These are phyloP conservation scores for Perkinsus olseni DNA, from an alignment of 169 alveolate species.

Conservation along the genomic window DNA sequence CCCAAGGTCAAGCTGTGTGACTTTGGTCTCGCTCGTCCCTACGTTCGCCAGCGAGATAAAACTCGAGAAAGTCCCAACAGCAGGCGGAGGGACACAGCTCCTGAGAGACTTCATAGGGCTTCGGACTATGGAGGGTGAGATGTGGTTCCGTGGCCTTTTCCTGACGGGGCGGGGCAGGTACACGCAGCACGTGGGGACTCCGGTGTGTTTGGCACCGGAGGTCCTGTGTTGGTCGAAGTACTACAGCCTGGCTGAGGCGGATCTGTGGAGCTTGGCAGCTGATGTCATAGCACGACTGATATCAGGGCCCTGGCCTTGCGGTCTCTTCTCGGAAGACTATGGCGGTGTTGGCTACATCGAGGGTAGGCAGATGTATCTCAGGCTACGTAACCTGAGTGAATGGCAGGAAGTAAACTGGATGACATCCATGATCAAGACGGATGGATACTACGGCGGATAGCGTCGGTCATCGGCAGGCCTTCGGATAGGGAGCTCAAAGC, in stretches of 20 bases:
- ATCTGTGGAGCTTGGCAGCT: background rate
- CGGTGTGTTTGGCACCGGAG: slow-evolving; percentile 3
- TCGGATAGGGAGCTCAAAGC: background rate
- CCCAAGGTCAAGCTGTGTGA: background rate
- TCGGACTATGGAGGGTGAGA: background rate
- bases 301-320: background rate
- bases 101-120: background rate
- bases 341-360: background rate
- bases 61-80: background rate
- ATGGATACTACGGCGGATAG: background rate
- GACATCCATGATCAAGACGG: background rate
- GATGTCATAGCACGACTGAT: background rate
- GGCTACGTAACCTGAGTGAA: background rate
- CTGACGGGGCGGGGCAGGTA: background rate
- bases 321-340: background rate
- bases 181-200: background rate
- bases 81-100: background rate
- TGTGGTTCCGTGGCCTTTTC: background rate
- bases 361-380: background rate
- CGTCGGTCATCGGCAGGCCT: background rate
- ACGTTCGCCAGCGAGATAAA: background rate
- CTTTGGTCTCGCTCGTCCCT: background rate
- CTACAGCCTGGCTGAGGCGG: background rate
- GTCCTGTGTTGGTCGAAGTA: background rate
- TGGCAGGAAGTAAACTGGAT: background rate